Evolutionary conservation across 2,329 filamentous ascomycete genomes (phyloP).

Genomic region (Clonostachys solani): DNA sequence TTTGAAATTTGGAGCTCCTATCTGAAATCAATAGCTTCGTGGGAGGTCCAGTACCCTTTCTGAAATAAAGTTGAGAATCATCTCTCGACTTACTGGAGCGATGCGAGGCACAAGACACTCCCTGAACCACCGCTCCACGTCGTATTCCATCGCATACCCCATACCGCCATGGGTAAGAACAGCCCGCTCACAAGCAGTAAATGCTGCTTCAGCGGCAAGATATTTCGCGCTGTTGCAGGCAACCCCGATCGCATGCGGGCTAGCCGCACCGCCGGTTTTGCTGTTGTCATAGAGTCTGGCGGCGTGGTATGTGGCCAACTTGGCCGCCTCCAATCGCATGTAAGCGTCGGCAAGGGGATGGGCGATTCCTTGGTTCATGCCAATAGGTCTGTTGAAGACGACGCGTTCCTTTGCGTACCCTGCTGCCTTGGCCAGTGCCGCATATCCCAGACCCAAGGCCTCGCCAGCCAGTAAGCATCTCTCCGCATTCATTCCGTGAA

Average conservation of each 20-base stretch:
- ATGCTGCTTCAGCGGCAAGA: slow-evolving; percentile 61
- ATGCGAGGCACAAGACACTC: slow-evolving; percentile 62
- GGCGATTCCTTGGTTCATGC: slow-evolving; percentile 61
- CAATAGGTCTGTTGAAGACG: slow-evolving; percentile 62
- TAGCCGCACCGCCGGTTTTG: slow-evolving; percentile 43
- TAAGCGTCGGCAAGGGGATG: slow-evolving; percentile 64
- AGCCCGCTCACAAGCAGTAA: slow-evolving; percentile 56
- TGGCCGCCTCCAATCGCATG: slow-evolving; percentile 61
- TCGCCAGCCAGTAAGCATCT: slow-evolving; percentile 73
- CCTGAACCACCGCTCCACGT: slow-evolving; percentile 62
- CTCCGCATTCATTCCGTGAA: slow-evolving; percentile 79
- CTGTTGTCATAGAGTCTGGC: slow-evolving; percentile 56
- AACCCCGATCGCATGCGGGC: slow-evolving; percentile 54
- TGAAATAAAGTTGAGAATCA: slow-evolving; percentile 71
- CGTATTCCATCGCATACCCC: slow-evolving; percentile 61
- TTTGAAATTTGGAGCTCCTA: no score
- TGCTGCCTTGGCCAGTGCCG: slow-evolving; percentile 57
- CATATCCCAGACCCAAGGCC: slow-evolving; percentile 76
- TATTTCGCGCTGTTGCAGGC: slow-evolving; percentile 70
- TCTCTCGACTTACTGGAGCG: slow-evolving; percentile 63
- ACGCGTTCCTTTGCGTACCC: slow-evolving; percentile 63
- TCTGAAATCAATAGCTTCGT: slow-evolving; percentile 52
- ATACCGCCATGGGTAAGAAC: slow-evolving; percentile 58
- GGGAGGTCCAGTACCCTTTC: slow-evolving; percentile 66
- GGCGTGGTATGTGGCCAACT: slow-evolving; percentile 62